These are phyloP conservation scores for Phaeosphaeria sp. DNA, from an alignment of 2,329 filamentous ascomycete species.

Conservation along the genomic window DNA sequence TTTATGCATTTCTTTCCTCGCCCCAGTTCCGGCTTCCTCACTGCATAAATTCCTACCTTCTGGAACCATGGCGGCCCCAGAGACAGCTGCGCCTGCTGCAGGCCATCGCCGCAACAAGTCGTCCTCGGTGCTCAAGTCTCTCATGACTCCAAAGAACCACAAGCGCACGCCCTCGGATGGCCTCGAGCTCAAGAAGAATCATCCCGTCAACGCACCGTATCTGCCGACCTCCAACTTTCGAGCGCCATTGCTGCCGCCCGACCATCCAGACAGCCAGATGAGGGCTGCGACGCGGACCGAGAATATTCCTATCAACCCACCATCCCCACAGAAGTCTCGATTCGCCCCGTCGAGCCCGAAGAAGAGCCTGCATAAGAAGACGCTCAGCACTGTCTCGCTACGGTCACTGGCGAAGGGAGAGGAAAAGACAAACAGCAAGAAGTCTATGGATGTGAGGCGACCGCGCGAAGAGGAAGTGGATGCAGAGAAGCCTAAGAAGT, in stretches of 20 bases:
- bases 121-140: constrained; percentile 57
- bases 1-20: constrained; percentile 20
- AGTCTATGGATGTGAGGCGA: constrained; percentile 37
- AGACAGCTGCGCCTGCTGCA: constrained; percentile 26
- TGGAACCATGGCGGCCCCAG: constrained; percentile 30
- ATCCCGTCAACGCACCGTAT: constrained; percentile 27
- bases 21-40: constrained; percentile 12
- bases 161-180: constrained; percentile 56
- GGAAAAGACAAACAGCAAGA: constrained; percentile 41
- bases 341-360: constrained; percentile 45
- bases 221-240: constrained; percentile 32
- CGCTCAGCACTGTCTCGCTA: constrained; percentile 61
- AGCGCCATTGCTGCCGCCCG: constrained; percentile 57
- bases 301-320: constrained; percentile 47
- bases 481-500: constrained; percentile 66
- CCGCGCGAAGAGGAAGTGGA: constrained; percentile 35
- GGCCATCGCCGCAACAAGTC: constrained; percentile 51
- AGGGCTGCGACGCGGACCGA: constrained; percentile 36
- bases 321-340: constrained; percentile 48
- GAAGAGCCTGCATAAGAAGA: constrained; percentile 58
- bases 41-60: constrained; percentile 9
- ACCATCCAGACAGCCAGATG: constrained; percentile 55
- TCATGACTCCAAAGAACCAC: constrained; percentile 60
- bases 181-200: constrained; percentile 33
- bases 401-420: constrained; percentile 58